Conservation (phyloP, 2,329 filamentous ascomycete species). For the Chrysoporthe deuterocubensis region DNA sequence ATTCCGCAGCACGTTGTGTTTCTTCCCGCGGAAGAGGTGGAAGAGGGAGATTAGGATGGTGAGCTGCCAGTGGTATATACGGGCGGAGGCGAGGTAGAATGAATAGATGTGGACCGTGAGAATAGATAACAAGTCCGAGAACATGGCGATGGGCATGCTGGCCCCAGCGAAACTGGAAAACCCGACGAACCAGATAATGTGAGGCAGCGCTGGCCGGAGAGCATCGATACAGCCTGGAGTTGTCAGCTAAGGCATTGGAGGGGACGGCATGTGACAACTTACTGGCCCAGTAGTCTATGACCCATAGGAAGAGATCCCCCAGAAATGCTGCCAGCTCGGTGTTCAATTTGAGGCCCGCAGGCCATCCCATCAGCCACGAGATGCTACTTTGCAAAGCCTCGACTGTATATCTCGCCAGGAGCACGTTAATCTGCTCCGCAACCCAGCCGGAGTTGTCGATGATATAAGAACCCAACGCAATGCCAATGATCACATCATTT, state of each 20-base stretch:
- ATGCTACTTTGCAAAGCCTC: slow-evolving; percentile 88
- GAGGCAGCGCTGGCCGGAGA: slow-evolving; percentile 79
- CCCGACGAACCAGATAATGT: slow-evolving; percentile 89
- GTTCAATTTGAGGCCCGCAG: slow-evolving; percentile 93
- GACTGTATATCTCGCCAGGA: slow-evolving; percentile 83
- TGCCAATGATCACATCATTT: slow-evolving; percentile 98
- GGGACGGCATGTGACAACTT: slow-evolving; percentile 39
- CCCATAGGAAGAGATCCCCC: slow-evolving; percentile 95
- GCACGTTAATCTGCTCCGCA: slow-evolving; percentile 74
- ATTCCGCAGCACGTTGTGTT: slow-evolving; percentile 94
- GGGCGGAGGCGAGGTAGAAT: slow-evolving; percentile 94
- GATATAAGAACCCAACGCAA: slow-evolving; percentile 93
- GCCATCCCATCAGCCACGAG: slow-evolving; percentile 93
- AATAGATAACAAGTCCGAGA: slow-evolving; percentile 89
- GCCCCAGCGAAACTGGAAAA: slow-evolving; percentile 95
- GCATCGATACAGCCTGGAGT: slow-evolving; percentile 72
- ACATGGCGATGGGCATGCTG: slow-evolving; percentile 94
- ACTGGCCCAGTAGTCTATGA: slow-evolving; percentile 97
- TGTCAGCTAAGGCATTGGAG: slow-evolving; percentile 31
- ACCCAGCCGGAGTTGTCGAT: slow-evolving; percentile 92
- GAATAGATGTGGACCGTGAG: slow-evolving; percentile 96
- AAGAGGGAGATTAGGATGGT: slow-evolving; percentile 97
- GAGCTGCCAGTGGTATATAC: slow-evolving; percentile 98
- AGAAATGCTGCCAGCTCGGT: slow-evolving; percentile 91
- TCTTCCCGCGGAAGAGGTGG: slow-evolving; percentile 96